Base-by-base conservation (phyloP, 331 rosid species). In the Arachis monticola region DNA sequence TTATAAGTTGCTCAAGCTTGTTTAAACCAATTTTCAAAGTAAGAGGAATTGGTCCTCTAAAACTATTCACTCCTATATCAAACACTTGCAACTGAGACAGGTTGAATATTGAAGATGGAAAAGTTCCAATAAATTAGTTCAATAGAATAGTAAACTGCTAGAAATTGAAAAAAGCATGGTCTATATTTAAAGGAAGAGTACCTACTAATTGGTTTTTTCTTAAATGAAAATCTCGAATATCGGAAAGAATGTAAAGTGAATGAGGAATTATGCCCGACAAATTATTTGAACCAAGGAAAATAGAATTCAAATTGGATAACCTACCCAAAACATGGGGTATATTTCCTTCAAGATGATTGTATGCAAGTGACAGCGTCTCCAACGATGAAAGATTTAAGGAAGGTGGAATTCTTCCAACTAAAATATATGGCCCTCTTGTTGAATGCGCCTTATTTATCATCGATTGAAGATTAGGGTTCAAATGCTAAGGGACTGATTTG, bases 211-310 rank as follows among this genome's bases (percentile, higher is more conserved):
- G 22, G 22, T 88, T 88, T 0, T 0, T 0, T 44, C 7, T 3
- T 0, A 82, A 14, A 45, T 5, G n/a, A 11, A 86, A 5, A 3
- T 0, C 0, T 31, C 2, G 5, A 2, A 86, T 62, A 1, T 78
- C 62, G 7, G 91, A 83, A 52, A 84, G 78, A 12, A 82, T 88
- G 61, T 78, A 88, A 3, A 86, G 45, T 22, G 85, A 17, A 17
- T 17, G 22, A 32, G 38, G 38, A 32, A 32, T 3, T 3, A 32
- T 1, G 38, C 38, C 38, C 3, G 38, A 32, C 2, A 32, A 32
- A 32, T 32, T 32, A 32, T 32, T 32, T 1, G 38, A 32, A 2
- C 38, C 38, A 32, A 32, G 38, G 3, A 32, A 3, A 32, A 32
- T 32, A 32, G 38, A 32, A 3, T 32, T 32, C 38, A 32, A 32